Conservation (phyloP, 2,329 filamentous ascomycete species). For the Fusarium chuoi region DNA sequence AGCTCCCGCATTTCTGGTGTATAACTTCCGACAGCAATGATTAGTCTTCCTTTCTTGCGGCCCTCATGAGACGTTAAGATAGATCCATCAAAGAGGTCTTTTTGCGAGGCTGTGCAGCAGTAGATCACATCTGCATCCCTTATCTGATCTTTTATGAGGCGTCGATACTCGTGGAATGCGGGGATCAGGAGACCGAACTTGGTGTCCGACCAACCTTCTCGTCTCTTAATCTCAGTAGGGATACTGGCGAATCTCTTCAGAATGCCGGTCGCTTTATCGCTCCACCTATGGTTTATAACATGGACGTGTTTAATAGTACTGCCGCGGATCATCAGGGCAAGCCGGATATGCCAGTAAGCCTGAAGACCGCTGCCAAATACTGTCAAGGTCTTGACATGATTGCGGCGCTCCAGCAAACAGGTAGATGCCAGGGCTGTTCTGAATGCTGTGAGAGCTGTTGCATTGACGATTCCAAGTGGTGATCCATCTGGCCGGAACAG, state of each 20-base stretch:
- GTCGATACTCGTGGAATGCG: constrained; percentile 72
- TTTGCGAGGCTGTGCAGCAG: constrained; percentile 82
- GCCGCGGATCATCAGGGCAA: constrained; percentile 79
- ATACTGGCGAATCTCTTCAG: constrained; percentile 61
- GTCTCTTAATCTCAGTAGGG: constrained; percentile 56
- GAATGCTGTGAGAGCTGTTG: constrained; percentile 80
- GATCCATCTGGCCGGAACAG: constrained; percentile 72
- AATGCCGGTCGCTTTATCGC: constrained; percentile 63
- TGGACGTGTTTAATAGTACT: constrained; percentile 80
- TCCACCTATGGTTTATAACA: constrained; percentile 82
- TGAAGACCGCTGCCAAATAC: constrained; percentile 91
- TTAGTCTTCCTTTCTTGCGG: constrained; percentile 74
- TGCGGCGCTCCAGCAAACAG: constrained; percentile 72
- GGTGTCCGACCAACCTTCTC: constrained; percentile 71
- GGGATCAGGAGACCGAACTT: constrained; percentile 78
- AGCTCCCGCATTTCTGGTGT: constrained; percentile 83
- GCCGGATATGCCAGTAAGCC: constrained; percentile 92
- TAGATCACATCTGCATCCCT: constrained; percentile 83
- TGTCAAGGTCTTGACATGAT: constrained; percentile 77
- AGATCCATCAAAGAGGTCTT: constrained; percentile 78
- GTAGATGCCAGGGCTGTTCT: constrained; percentile 79
- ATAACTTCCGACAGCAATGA: constrained; percentile 77
- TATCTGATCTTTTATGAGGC: constrained; percentile 77
- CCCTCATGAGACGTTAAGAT: constrained; percentile 79
- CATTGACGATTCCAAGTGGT: constrained; percentile 76